phyloP scores from a whole-genome alignment of 2,329 filamentous ascomycete genomes.

The Monilinia aucupariae region DNA sequence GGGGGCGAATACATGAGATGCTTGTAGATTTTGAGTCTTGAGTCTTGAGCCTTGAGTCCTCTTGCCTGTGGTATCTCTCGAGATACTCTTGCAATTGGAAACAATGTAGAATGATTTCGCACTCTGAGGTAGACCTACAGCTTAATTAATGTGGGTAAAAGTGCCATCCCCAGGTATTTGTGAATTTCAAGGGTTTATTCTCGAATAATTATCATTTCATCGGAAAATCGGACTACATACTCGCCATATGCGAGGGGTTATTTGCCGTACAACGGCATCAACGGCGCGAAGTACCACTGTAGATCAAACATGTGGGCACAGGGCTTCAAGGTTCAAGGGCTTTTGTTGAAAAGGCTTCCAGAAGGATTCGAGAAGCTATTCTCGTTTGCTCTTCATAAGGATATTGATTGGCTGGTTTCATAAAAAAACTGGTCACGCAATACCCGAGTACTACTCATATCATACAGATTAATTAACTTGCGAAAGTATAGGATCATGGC shows the following conservation, averaged over 20 bases:
- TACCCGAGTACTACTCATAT: not conserved
- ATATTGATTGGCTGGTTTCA: not conserved
- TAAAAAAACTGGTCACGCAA: not conserved
- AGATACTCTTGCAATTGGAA: not conserved
- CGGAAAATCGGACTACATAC: too few relatives aligned
- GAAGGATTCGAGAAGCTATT: conserved; percentile 8
- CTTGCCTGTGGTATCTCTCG: not conserved
- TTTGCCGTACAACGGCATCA: not conserved
- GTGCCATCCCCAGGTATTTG: conserved; percentile 1
- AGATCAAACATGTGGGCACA: conserved; percentile 13
- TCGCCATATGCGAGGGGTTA: not conserved
- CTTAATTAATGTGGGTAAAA: not conserved
- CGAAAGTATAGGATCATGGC: not conserved
- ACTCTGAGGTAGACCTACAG: not conserved
- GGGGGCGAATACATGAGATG: not conserved
- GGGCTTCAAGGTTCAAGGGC: conserved; percentile 5
- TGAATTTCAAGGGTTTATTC: not conserved
- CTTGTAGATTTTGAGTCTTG: not conserved
- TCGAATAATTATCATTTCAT: not conserved
- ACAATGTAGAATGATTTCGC: not conserved
- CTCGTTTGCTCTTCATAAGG: not conserved
- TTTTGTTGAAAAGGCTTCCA: conserved; percentile 5
- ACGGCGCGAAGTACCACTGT: conserved; percentile 1
- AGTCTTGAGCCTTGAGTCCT: not conserved
- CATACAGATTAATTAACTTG: not conserved